A percentile compares a stretch with the other conserved stretches of the same genome.
These are phyloP conservation scores for Acacia confusa DNA, from an alignment of 306 rosid genomes.

Conservation along the genomic window DNA sequence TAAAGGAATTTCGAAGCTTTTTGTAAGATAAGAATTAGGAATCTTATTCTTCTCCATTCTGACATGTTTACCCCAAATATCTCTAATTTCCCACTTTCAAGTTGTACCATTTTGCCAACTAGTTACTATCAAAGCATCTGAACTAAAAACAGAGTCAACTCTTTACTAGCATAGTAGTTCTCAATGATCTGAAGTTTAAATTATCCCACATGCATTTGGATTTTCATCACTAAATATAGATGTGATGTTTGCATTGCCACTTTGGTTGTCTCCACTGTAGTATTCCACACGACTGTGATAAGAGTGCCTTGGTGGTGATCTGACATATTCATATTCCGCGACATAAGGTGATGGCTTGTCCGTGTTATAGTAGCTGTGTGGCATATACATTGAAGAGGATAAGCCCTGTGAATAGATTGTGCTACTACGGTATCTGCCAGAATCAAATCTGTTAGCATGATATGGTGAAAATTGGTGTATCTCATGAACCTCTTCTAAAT, in stretches of 20 bases:
- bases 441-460: conserved; percentile 41
- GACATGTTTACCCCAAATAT: conserved; percentile 26
- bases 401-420: conserved; percentile 38
- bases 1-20: conserved; percentile 45
- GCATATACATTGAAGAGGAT: conserved; percentile 41
- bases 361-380: conserved; percentile 71
- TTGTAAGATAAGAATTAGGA: conserved; percentile 49
- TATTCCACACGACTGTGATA: conserved; percentile 46
- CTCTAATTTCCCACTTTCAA: conserved; percentile 21
- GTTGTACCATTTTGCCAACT: conserved; percentile 11
- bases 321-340: conserved; percentile 62
- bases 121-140: conserved; percentile 21
- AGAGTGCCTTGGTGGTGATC: conserved; percentile 50
- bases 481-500: conserved; percentile 47
- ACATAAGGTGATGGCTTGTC: conserved; percentile 60
- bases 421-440: conserved; percentile 36
- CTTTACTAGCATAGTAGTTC: conserved; percentile 1
- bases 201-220: conserved; percentile 85
- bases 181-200: conserved; percentile 41
- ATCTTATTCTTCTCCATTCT: conserved; percentile 34
- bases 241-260: conserved; percentile 48
- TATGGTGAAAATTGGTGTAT: conserved; percentile 48
- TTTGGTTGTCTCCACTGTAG: conserved; percentile 48
- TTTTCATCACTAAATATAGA: conserved; percentile 92
- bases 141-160: background rate